Evolutionary conservation across 495 filamentous ascomycete species (phyloP).

Genomic region (Talaromyces thailandensis): DNA sequence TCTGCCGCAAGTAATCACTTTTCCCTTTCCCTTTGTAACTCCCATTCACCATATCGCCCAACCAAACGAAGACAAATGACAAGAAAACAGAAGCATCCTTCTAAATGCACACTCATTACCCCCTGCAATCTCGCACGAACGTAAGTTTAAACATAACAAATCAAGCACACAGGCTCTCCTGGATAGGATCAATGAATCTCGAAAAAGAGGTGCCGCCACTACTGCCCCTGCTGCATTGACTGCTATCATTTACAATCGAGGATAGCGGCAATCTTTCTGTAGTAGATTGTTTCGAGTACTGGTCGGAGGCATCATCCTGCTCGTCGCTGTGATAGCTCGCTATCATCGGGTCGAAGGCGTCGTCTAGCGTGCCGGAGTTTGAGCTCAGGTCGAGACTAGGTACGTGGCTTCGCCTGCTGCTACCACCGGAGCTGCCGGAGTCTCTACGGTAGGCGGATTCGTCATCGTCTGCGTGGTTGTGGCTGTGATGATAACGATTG

Average conservation of each 20-base stretch:
- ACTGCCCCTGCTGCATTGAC: background rate
- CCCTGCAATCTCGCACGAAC: background rate
- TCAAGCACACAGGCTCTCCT: conserved; percentile 1
- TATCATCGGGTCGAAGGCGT: conserved; percentile 18
- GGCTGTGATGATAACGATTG: background rate
- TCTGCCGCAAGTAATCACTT: background rate
- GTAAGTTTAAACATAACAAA: background rate
- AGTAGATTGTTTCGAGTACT: conserved; percentile 16
- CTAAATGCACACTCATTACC: background rate
- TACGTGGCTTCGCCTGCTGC: background rate
- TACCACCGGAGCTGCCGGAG: background rate
- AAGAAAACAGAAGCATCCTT: background rate
- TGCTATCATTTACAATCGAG: conserved; percentile 1
- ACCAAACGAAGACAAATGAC: background rate
- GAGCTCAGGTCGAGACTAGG: conserved; percentile 17
- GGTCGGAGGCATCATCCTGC: conserved; percentile 11
- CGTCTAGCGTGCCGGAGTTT: conserved; percentile 14
- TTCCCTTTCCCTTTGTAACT: background rate
- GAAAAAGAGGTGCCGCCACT: background rate
- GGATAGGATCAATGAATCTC: conserved; percentile 2
- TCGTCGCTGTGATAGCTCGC: conserved; percentile 19
- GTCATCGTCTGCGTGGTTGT: background rate
- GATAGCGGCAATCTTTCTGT: background rate
- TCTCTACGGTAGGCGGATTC: background rate
- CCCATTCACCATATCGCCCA: background rate